Base-by-base conservation (phyloP, 1,284 basidiomycete species). In the Inonotus hispidus region DNA sequence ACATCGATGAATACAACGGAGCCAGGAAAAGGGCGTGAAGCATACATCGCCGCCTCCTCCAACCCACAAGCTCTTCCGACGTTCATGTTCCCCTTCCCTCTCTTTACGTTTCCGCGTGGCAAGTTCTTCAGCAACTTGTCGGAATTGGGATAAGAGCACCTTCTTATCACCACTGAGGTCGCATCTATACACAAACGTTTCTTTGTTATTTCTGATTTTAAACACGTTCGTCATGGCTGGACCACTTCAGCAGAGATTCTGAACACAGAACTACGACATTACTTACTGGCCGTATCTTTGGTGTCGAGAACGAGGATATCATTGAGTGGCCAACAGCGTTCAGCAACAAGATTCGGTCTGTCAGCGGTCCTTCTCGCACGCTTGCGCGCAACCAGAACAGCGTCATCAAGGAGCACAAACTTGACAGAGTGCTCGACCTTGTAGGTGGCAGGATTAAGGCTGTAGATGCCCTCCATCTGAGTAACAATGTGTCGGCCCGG, bases 251-350 rank as follows among this genome's bases (percentile, higher is more conserved):
- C 63, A 25, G 65, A 63, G 38, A 29, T 39, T 21, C 49, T 37
- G 46, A 52, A 8, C 8, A 49, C 59, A 5, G 38, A 16, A 1
- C 46, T 10, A 2, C 57, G 52, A 53, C 21, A 43, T 21, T 19
- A 76, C 88, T 66, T 66, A 93, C 92, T 87, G 2, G 93, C 82
- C 5, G 92, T 90, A 74, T 99, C 97, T 73, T 98, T 98, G 38
- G 97, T 89, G 72, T 98, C 96, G 29, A 96, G 82, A 0, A 98
- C 92, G 29, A 95, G 78, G 78, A 98, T 93, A 71, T 99, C 96
- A 66, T 86, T 89, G 64, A 98, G 75, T 10, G 88, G 84, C 88
- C 95, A 99, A 70, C 93, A 98, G 61, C 85, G 79, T 68, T 98
- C 96, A 0, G 96, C 97, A 0, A 97, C 92, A 43, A 98, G 79